Evolutionary conservation across 2,329 filamentous ascomycete species (phyloP).

Genomic region (Podosphaera fusca): DNA sequence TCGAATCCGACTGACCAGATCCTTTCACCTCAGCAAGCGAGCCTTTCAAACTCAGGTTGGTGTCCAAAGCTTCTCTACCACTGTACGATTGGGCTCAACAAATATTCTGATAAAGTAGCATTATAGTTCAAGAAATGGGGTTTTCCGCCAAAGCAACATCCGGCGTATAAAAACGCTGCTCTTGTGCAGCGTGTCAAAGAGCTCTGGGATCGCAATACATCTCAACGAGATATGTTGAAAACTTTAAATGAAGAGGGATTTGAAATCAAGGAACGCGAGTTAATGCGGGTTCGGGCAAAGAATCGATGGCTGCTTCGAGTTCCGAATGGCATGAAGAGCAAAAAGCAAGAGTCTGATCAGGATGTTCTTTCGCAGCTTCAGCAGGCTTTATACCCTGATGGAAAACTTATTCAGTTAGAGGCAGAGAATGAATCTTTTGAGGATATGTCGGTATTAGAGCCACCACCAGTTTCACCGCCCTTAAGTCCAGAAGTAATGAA

Average conservation of each 20-base stretch:
- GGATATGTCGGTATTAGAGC: slow-evolving; percentile 10
- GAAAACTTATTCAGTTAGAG: slow-evolving; percentile 11
- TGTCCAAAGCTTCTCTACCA: not conserved
- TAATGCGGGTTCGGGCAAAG: slow-evolving; percentile 44
- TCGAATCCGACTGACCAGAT: slow-evolving; percentile 7
- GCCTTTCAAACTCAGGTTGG: slow-evolving; percentile 41
- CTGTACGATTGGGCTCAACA: not conserved
- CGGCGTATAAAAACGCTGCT: slow-evolving; percentile 42
- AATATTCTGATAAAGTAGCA: not conserved
- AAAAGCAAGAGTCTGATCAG: slow-evolving; percentile 15
- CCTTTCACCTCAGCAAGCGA: slow-evolving; percentile 33
- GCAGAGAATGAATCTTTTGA: slow-evolving; percentile 11
- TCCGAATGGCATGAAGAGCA: slow-evolving; percentile 31
- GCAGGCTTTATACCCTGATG: slow-evolving; percentile 15
- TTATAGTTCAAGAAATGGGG: slow-evolving; percentile 37
- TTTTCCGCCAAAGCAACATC: slow-evolving; percentile 53
- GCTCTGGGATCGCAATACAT: slow-evolving; percentile 54
- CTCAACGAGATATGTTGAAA: slow-evolving; percentile 50
- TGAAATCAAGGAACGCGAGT: slow-evolving; percentile 44
- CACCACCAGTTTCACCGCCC: slow-evolving; percentile 13
- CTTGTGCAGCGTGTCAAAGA: slow-evolving; percentile 49
- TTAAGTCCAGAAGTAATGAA: slow-evolving; percentile 24
- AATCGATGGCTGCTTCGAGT: slow-evolving; percentile 44
- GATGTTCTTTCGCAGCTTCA: slow-evolving; percentile 16
- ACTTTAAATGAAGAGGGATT: slow-evolving; percentile 50